phyloP scores from a whole-genome alignment of 305 asterid genomes.

The Fraxinus dipetala region DNA sequence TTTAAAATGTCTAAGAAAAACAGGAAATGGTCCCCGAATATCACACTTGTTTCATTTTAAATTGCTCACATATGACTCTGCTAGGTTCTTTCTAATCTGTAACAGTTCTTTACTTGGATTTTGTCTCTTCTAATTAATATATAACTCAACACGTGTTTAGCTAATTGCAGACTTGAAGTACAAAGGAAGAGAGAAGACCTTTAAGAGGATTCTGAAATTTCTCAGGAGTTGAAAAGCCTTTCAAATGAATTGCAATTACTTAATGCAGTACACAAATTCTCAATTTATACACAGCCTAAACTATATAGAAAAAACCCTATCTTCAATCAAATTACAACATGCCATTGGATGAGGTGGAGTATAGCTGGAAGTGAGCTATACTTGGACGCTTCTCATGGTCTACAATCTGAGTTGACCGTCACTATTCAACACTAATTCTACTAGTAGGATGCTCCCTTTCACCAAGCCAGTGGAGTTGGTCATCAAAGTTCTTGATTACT shows the following conservation, averaged over 20 bases:
- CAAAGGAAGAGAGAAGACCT: background rate
- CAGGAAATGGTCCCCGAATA: background rate
- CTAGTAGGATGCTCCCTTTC: background rate
- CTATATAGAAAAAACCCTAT: background rate
- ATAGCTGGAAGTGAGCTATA: background rate
- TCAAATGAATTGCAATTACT: background rate
- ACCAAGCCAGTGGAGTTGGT: background rate
- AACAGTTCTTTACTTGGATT: background rate
- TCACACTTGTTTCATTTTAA: background rate
- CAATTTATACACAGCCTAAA: background rate
- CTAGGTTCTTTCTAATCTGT: background rate
- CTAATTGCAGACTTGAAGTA: background rate
- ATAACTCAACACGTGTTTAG: background rate
- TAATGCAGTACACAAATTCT: background rate
- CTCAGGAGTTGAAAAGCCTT: background rate
- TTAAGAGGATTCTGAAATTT: background rate
- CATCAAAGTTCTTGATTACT: background rate
- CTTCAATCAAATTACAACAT: background rate
- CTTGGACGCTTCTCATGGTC: background rate
- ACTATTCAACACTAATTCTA: background rate
- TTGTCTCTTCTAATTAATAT: background rate
- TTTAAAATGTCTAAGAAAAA: background rate
- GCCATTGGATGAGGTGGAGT: background rate
- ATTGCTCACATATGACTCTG: background rate
- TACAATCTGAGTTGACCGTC: background rate